phyloP scores from a whole-genome alignment of 345 rosid species.

The Rhizophora mangle region DNA sequence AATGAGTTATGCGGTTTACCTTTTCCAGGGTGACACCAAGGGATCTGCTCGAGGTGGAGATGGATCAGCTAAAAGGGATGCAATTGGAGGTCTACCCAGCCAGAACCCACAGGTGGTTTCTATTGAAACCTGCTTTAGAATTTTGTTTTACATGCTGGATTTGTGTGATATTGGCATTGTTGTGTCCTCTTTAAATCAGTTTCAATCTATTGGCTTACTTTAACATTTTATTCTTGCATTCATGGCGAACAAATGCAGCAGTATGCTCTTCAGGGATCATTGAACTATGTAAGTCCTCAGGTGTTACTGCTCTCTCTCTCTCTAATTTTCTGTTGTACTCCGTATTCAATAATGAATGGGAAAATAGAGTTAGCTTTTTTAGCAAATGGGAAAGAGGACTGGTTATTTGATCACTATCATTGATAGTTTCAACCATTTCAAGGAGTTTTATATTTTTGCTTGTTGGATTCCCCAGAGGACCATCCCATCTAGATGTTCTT shows the following conservation, averaged over 20 bases:
- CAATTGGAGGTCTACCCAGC: constrained; percentile 42
- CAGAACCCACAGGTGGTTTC: constrained; percentile 51
- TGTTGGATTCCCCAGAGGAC: too few relatives aligned
- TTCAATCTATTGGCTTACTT: constrained; percentile 8
- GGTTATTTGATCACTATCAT: too few relatives aligned
- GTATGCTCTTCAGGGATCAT: constrained; percentile 43
- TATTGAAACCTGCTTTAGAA: constrained; percentile 1
- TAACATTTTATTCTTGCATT: constrained; percentile 11
- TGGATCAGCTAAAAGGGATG: constrained; percentile 52
- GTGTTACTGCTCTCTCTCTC: constrained; percentile 29
- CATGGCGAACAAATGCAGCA: constrained; percentile 23
- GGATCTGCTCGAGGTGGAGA: constrained; percentile 70
- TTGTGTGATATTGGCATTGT: neutral
- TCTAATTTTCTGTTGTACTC: neutral
- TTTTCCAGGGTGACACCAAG: constrained; percentile 61
- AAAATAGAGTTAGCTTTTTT: neutral
- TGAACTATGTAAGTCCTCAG: constrained; percentile 45
- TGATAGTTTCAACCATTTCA: too few relatives aligned
- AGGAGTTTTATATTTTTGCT: too few relatives aligned
- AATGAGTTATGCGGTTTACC: constrained; percentile 8
- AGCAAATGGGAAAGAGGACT: too few relatives aligned
- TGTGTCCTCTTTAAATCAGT: neutral
- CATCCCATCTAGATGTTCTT: neutral
- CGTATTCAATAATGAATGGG: neutral
- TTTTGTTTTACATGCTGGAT: neutral